Base-by-base conservation (phyloP, 1,139 yeast genomes). In the Saccharomyces hybrid region DNA sequence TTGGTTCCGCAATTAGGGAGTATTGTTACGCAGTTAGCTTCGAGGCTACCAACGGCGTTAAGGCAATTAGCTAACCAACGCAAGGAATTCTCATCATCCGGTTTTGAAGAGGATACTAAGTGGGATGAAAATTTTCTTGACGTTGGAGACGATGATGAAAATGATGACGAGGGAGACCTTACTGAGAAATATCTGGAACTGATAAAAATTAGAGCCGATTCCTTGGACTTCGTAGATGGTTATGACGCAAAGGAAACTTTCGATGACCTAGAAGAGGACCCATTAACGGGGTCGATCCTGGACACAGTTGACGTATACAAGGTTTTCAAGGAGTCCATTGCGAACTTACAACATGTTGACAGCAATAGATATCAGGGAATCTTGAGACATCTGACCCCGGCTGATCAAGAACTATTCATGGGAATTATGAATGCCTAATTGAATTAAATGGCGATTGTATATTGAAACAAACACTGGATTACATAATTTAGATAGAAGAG, bases 191-290 rank as follows among this genome's bases (percentile, higher is more conserved):
- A 76, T 57, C 70, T 76, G 54, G 73, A 75, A 49, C 75, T 76
- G 59, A 66, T 79, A 53, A 76, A 75, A 51, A 70, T 71, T 50
- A 80, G 78, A 63, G 75, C 77, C 52, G 72, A 66, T 54, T 77
- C 70, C 54, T 64, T 75, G 53, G 74, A 75, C 60, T 73, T 68
- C 23, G 68, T 64, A 9, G 65, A 65, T 11, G 73, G 72, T 1
- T 76, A 71, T 53, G 77, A 71, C 48, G 68, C 63, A 3, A 56
- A 54, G 6, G 77, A 76, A 38, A 73, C 73, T 38, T 82, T 81
- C 50, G 88, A 83, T 27, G 82, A 78, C 44, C 69, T 87, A 5
- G 79, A 78, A 27, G 97, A 90, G 64, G 97, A 93, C 70, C 91
- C 96, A 3, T 77, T 88, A 61, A 80, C 86, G 3, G 83, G 85